Evolutionary conservation across 306 rosid genomes (phyloP), one percentile per base, ranked within the genome.

Genomic region (Clitoria ternatea): DNA sequence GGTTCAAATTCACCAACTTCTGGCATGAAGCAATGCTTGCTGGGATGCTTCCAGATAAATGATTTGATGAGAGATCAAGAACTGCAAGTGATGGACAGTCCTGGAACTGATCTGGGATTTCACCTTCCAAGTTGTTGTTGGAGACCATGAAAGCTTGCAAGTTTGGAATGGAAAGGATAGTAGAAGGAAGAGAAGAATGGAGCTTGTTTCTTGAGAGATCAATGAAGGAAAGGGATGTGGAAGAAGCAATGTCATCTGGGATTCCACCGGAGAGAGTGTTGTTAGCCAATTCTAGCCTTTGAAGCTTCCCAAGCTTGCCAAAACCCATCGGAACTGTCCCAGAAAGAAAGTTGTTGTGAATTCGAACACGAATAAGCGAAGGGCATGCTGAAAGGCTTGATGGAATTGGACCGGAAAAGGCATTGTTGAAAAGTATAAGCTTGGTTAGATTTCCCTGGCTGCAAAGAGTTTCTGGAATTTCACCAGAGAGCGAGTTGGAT

Each of bases 361-460:
- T 85, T 82, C 97, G 87, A 40, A 91, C 97, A 7, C 97, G 96
- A 76, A 91, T 86, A 6, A 94, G 87, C 1, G 97, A 91, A 32
- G 35, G 60, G 57, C 99, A 94, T 0, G 45, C 56, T 7, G 97
- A 89, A 20, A 94, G 36, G 79, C 80, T 81, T 27, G 50, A 73
- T 1, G 96, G 99, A 76, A 94, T 85, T 17, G 87, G 73, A 76
- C 99, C 92, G 9, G 90, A 74, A 77, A 94, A 87, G 52, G 76
- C 90, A 72, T 94, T 94, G 85, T 83, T 94, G 90, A 94, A 94
- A 47, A 94, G 96, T 55, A 91, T 94, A 30, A 94, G 99, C 86
- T 94, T 94, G 72, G 96, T 91, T 49, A 94, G 97, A 75, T 87
- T 87, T 36, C 97, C 96, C 12, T 72, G 66, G 43, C 74, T 84